Evolutionary conservation across 139 green algal species (phyloP), one percentile per base, ranked within the genome.

Genomic region (Desmodesmus armatus): DNA sequence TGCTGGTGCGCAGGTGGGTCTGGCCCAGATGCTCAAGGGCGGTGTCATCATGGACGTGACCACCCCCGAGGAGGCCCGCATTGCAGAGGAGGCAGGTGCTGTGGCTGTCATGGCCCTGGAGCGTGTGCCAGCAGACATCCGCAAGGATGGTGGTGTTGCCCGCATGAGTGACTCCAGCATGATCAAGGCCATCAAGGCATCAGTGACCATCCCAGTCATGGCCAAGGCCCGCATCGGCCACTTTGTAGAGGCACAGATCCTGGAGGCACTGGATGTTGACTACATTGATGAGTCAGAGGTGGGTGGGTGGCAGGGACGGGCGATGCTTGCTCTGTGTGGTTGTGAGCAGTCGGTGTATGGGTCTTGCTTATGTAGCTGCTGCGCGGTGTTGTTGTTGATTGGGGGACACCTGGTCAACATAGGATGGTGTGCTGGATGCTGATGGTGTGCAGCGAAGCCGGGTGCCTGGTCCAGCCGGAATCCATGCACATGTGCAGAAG

Each of bases 41-140:
- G 98, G 98, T 58, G 95, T 99, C 43, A 99, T 99, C 88, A 99
- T 99, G 98, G 98, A 99, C 80, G 98, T 99, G 13, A 97, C 98
- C 37, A 99, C 96, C 66, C 88, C 93, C 2, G 98, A 99, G 89
- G 96, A 99, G 92, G 98, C 98, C 3, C 91, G 98, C 65, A 99
- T 99, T 47, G 98, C 98, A 3, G 98, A 99, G 93, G 98, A 99
- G 92, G 98, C 98, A 15, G 98, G 98, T 47, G 98, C 98, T 37
- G 96, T 99, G 35, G 97, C 97, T 37, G 97, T 99, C 29, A 99
- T 99, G 98, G 98, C 97, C 0, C 92, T 99, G 44, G 97, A 99
- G 93, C 93, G 97, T 31, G 97, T 99, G 44, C 97, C 97, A 9
- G 97, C 97, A 25, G 97, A 99, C 88, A 99, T 99, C 89, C 93